These are phyloP conservation scores for Acanthochlamys bracteata DNA, from an alignment of 106 monocot genomes.

Conservation along the genomic window DNA sequence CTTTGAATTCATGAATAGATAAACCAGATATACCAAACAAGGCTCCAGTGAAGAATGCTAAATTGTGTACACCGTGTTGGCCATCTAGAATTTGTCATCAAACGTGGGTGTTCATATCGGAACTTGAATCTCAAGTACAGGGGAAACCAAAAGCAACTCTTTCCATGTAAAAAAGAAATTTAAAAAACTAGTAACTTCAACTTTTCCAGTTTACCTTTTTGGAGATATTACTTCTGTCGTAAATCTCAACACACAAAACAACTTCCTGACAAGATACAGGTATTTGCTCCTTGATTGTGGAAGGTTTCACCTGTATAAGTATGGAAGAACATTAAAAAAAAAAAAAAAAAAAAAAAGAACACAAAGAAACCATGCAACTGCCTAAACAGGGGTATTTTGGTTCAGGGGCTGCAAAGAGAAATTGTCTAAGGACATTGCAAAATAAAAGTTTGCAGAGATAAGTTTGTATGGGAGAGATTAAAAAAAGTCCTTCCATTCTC, in stretches of 20 bases:
- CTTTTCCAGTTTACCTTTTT: slow-evolving; percentile 25
- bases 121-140: too few species aligned
- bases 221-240: slow-evolving; percentile 27
- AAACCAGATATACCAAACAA: too few species aligned
- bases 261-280: slow-evolving; percentile 62
- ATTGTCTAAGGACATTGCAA: neutral
- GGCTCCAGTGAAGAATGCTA: too few species aligned
- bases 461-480: too few species aligned
- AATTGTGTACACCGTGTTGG: too few species aligned
- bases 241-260: slow-evolving; percentile 78
- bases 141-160: too few species aligned
- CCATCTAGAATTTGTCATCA: too few species aligned
- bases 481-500: too few species aligned
- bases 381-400: neutral
- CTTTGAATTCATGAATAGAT: too few species aligned
- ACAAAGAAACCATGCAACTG: neutral
- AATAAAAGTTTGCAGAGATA: neutral
- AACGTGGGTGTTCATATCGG: too few species aligned
- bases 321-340: neutral
- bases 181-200: neutral
- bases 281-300: slow-evolving; percentile 20
- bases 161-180: too few species aligned
- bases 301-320: slow-evolving; percentile 37
- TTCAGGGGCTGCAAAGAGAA: neutral
- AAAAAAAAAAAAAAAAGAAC: neutral